Percentiles rank a stretch among this genome's conserved stretches.
Conservation (phyloP, 1,139 yeast species). For the Arxiozyma telluris region DNA sequence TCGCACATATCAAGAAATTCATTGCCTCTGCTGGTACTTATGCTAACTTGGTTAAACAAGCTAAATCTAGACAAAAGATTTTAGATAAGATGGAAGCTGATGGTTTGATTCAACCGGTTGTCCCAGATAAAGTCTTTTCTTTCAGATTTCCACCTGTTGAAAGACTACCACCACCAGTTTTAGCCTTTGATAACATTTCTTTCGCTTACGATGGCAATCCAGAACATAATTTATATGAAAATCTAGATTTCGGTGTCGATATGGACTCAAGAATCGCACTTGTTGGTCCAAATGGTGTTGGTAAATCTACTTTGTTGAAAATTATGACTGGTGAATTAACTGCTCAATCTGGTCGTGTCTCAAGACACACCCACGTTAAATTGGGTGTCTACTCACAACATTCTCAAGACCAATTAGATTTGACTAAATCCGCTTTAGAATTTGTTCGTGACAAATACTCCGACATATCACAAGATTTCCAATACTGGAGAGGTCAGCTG, state of each 20-base stretch:
- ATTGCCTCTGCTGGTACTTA: constrained; percentile 99
- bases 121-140: constrained; percentile 83
- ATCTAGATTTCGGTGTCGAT: constrained; percentile 95
- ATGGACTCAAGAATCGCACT: constrained; percentile 98
- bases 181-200: constrained; percentile 91
- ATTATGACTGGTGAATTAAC: constrained; percentile 90
- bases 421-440: constrained; percentile 89
- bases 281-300: constrained; percentile 99
- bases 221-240: constrained; percentile 82
- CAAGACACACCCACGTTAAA: constrained; percentile 94
- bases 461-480: constrained; percentile 88
- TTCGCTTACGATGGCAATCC: constrained; percentile 83
- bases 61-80: constrained; percentile 98
- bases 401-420: constrained; percentile 95
- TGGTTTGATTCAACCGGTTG: constrained; percentile 91
- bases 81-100: constrained; percentile 99
- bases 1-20: constrained; percentile 94
- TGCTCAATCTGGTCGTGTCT: constrained; percentile 90
- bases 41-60: constrained; percentile 97
- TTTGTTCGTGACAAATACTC: constrained; percentile 93
- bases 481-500: constrained; percentile 97
- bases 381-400: constrained; percentile 99
- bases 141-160: constrained; percentile 94
- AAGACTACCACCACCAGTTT: constrained; percentile 96
- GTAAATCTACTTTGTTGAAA: constrained; percentile 92